Percentiles rank a stretch among this genome's conserved stretches.
phyloP scores from a whole-genome alignment of 495 filamentous ascomycete genomes.

The Cercophora sp. region DNA sequence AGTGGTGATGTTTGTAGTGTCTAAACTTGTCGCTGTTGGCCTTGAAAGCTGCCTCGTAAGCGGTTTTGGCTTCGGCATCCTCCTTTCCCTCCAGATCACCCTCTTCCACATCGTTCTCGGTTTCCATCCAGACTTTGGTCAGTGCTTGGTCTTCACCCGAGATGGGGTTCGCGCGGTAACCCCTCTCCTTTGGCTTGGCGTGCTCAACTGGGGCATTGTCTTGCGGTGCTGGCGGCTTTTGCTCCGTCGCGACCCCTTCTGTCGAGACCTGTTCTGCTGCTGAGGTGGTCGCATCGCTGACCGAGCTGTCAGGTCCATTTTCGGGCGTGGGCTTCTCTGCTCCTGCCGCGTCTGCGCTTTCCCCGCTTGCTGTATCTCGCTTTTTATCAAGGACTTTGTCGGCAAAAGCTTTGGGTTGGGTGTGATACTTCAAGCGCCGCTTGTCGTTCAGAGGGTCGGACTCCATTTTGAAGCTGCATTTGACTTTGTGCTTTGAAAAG shows the following conservation, averaged over 20 bases:
- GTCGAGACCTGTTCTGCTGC: no score
- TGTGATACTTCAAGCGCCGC: background rate
- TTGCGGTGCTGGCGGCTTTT: background rate
- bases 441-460: slow-evolving; percentile 1
- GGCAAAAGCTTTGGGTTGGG: background rate
- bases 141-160: slow-evolving; percentile 6
- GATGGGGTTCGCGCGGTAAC: slow-evolving; percentile 8
- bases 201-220: background rate
- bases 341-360: background rate
- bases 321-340: background rate
- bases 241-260: no score
- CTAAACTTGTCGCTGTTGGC: background rate
- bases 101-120: slow-evolving; percentile 8
- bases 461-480: no score
- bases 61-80: background rate
- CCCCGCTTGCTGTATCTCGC: background rate
- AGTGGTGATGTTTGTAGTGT: slow-evolving; percentile 10
- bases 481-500: no score
- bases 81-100: no score
- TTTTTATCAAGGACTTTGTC: background rate
- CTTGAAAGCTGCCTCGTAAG: background rate
- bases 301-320: background rate
- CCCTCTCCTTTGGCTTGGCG: background rate
- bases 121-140: slow-evolving; percentile 13
- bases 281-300: no score